Conservation (phyloP, 208 protist species). For the Trypanosoma vivax region DNA sequence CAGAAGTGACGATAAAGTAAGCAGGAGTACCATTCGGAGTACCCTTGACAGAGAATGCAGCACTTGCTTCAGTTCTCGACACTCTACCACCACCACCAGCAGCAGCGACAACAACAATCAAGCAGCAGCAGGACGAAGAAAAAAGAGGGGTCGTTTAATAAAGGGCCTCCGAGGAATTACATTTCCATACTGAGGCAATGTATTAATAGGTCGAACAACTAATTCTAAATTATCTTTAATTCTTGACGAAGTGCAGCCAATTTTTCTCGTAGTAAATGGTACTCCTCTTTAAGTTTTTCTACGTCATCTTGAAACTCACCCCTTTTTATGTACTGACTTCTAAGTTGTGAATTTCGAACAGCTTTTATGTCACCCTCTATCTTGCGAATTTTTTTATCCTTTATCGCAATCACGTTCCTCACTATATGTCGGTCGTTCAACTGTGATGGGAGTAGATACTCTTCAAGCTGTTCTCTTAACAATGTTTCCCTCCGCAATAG, state of each 20-base stretch:
- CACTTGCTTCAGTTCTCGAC: too few species aligned
- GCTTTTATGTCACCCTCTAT: constrained; percentile 35
- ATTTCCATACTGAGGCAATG: background rate
- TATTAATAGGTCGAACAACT: background rate
- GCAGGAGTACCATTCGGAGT: too few species aligned
- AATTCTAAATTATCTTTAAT: background rate
- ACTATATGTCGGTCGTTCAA: constrained; percentile 30
- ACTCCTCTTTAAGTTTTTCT: constrained; percentile 58
- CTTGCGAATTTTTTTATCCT: constrained; percentile 39
- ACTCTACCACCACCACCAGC: too few species aligned
- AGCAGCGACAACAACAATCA: too few species aligned
- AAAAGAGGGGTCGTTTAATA: too few species aligned
- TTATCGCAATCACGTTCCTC: constrained; percentile 29
- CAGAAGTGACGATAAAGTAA: too few species aligned
- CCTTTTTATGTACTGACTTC: constrained; percentile 2
- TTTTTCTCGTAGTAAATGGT: constrained; percentile 62
- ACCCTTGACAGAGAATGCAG: too few species aligned
- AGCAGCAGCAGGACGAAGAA: too few species aligned
- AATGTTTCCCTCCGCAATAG: constrained; percentile 30
- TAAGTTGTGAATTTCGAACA: constrained; percentile 11
- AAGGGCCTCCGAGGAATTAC: too few species aligned
- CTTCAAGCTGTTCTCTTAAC: constrained; percentile 40
- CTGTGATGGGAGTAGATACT: constrained; percentile 15
- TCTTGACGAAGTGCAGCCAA: constrained; percentile 29
- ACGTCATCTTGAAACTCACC: constrained; percentile 25